Evolutionary conservation across 805 yeast genomes (phyloP), one percentile per base, ranked within the genome.

Genomic region (Nakazawaea wyomingensis): DNA sequence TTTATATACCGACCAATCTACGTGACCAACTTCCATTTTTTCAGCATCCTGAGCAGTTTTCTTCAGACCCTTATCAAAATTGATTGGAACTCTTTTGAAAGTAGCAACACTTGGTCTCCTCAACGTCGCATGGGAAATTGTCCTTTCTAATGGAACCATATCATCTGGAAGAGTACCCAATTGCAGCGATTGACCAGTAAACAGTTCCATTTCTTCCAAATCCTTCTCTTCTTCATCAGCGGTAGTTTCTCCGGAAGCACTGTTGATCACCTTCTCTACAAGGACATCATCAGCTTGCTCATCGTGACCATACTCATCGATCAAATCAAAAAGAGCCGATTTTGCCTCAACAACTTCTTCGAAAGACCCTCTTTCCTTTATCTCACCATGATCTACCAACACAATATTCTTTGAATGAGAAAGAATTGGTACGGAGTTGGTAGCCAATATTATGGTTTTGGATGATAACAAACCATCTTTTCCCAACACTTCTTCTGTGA

Each of bases 101-200:
- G 87, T 72, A 4, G 84, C 86, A 29, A 77, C 53, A 49, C 85
- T 78, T 0, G 90, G 87, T 46, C 81, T 71, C 50, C 85, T 71
- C 6, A 72, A 48, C 16, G 74, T 61, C 5, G 44, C 41, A 34
- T 52, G 55, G 3, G 55, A 45, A 10, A 35, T 26, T 11, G 44
- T 37, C 18, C 55, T 49, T 11, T 44, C 44, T 21, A 53, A 36
- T 32, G 41, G 49, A 18, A 31, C 43, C 16, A 20, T 41, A 21
- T 48, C 45, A n/a, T 34, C 33, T 5, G 46, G 20, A 34, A 53
- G 54, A 19, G 48, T 51, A 10, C 48, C 56, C 1, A 48, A 51
- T 3, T 38, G 49, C 19, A 51, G 58, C 18, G 38, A 22, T 1
- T 47, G 34, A 20, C 44, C 46, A 13, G 50, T 52, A 9, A 46